phyloP scores from a whole-genome alignment of 148 eudicot genomes.

The Rhododendron simsii region DNA sequence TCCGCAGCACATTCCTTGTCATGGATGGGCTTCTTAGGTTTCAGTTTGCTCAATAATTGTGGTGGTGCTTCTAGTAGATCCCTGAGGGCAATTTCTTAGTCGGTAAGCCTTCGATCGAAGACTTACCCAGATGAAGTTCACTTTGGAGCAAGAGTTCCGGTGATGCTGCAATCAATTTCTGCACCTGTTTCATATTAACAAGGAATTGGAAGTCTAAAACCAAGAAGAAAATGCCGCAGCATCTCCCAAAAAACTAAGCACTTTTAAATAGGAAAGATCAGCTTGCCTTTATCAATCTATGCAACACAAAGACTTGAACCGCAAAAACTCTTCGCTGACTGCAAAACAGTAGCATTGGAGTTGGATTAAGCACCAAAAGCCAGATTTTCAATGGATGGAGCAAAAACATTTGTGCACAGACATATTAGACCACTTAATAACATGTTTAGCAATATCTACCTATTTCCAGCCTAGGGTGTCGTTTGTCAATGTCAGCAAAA shows the following conservation, averaged over 20 bases:
- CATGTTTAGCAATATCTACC: background rate
- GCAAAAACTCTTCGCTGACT: slow-evolving; percentile 43
- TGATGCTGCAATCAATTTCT: slow-evolving; percentile 27
- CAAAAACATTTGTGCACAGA: slow-evolving; percentile 1
- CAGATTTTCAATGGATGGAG: background rate
- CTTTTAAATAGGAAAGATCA: background rate
- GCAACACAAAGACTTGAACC: slow-evolving; percentile 39
- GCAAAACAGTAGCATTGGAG: slow-evolving; percentile 19
- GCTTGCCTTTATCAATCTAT: slow-evolving; percentile 38
- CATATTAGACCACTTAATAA: slow-evolving; percentile 1
- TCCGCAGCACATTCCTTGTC: slow-evolving; percentile 16
- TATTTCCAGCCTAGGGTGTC: background rate
- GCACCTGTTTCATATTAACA: slow-evolving; percentile 30
- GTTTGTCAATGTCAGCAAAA: background rate
- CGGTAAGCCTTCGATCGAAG: slow-evolving; percentile 17
- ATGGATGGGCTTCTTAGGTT: slow-evolving; percentile 10
- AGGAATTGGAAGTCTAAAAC: background rate
- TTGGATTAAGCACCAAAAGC: slow-evolving; percentile 10
- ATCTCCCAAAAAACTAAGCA: background rate
- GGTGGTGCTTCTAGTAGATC: slow-evolving; percentile 16
- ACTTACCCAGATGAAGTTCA: slow-evolving; percentile 11
- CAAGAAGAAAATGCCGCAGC: background rate
- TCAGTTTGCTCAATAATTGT: background rate
- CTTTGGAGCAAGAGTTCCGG: slow-evolving; percentile 23
- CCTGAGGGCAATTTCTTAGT: slow-evolving; percentile 9